These are phyloP conservation scores for Gaertneriomyces sp. DNA, from an alignment of 192 early-diverging fungal species.

Conservation along the genomic window DNA sequence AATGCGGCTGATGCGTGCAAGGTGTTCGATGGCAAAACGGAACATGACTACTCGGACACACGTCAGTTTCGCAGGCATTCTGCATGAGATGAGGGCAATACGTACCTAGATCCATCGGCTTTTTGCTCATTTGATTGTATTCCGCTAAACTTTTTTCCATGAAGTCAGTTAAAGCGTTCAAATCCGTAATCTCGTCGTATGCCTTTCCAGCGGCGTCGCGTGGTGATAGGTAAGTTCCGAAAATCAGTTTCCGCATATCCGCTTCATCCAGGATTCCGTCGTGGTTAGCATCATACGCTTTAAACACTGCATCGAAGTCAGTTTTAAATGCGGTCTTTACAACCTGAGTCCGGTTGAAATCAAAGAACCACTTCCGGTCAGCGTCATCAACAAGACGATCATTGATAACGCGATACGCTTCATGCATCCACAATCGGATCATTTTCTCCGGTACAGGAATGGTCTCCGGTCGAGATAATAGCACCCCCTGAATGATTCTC, in stretches of 20 bases:
- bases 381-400: slow-evolving; percentile 57
- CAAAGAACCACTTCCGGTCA: slow-evolving; percentile 53
- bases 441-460: slow-evolving; percentile 44
- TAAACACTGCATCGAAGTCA: slow-evolving; percentile 48
- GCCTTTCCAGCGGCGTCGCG: slow-evolving; percentile 40
- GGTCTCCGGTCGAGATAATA: slow-evolving; percentile 43
- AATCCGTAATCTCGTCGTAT: slow-evolving; percentile 53
- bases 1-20: slow-evolving; percentile 54
- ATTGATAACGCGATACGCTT: slow-evolving; percentile 57
- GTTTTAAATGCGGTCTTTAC: slow-evolving; percentile 44
- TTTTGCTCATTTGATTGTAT: slow-evolving; percentile 55
- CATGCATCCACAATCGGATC: slow-evolving; percentile 57
- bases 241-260: slow-evolving; percentile 55
- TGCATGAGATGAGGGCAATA: neutral
- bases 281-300: slow-evolving; percentile 45
- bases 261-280: slow-evolving; percentile 46
- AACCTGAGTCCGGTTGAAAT: slow-evolving; percentile 32
- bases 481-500: slow-evolving; percentile 53
- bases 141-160: slow-evolving; percentile 56
- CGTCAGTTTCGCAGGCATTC: neutral
- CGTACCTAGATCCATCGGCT: slow-evolving; percentile 60
- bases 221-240: slow-evolving; percentile 53
- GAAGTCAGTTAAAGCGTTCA: slow-evolving; percentile 44
- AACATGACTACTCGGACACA: slow-evolving; percentile 35
- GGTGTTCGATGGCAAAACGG: slow-evolving; percentile 59